phyloP scores from a whole-genome alignment of 1,284 basidiomycete genomes.

The Wallemia ichthyophaga region DNA sequence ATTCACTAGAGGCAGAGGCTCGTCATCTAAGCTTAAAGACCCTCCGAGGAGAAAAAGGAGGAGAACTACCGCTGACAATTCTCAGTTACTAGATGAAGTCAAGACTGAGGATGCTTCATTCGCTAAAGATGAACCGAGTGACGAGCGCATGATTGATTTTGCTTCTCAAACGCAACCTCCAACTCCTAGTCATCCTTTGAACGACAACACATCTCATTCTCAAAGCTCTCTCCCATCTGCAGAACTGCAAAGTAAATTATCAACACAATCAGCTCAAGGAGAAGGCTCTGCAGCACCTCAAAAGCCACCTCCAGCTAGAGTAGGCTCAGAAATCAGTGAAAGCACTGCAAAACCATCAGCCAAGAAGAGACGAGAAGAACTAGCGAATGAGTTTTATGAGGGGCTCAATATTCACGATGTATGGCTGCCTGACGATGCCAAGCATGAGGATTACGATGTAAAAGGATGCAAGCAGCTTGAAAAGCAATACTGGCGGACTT shows the following conservation, averaged over 20 bases:
- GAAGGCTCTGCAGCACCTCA: neutral
- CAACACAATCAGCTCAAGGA: slow-evolving; percentile 1
- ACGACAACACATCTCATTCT: too few species aligned
- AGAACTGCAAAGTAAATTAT: too few species aligned
- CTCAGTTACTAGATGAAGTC: too few species aligned
- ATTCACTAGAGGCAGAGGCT: neutral
- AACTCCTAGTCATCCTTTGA: slow-evolving; percentile 1
- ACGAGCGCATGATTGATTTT: too few species aligned
- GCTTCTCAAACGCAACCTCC: neutral
- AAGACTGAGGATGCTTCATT: too few species aligned
- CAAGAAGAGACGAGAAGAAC: slow-evolving; percentile 15
- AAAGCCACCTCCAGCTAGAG: too few species aligned
- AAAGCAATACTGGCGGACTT: slow-evolving; percentile 69
- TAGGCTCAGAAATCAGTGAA: neutral
- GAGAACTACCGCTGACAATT: neutral
- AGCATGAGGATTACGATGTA: slow-evolving; percentile 39
- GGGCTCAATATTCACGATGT: slow-evolving; percentile 33
- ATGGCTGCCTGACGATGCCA: slow-evolving; percentile 47
- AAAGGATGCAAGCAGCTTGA: slow-evolving; percentile 69
- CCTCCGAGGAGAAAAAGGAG: slow-evolving; percentile 2
- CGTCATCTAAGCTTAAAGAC: neutral
- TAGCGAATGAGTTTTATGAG: slow-evolving; percentile 27
- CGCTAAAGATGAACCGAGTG: too few species aligned
- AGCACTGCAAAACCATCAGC: neutral
- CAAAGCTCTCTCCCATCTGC: too few species aligned